Base-by-base conservation (phyloP, 2,329 filamentous ascomycete genomes). In the Ascochyta viciae-villosae region DNA sequence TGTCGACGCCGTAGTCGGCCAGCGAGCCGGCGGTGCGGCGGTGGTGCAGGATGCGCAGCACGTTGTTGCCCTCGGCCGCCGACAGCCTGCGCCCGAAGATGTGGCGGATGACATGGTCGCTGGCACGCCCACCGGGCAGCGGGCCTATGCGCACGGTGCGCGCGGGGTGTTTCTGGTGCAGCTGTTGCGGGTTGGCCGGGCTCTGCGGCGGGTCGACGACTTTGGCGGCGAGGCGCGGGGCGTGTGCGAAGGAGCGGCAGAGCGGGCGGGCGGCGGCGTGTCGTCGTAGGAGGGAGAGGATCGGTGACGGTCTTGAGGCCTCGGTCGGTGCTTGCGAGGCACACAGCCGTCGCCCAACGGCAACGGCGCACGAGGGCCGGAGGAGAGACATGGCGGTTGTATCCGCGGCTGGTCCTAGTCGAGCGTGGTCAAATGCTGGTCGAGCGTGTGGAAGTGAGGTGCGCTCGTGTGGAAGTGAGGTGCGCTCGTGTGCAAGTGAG, bases 11-110 rank as follows among this genome's bases (percentile, higher is more conserved):
- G 39, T 75, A 73, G 55, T 78, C 76, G 58, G 70, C 73, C 7
- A 78, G 65, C 7, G 73, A 74, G 27, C 76, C 76, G 8, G 70
- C 74, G 13, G 73, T 74, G 33, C 76, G 68, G 7, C 76, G 74
- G 55, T 74, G 71, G 44, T 78, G 76, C 12, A 78, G 61, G 48
- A 76, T 74, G 10, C 72, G 72, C 13, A 78, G 64, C 27, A 77
- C 64, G 44, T 68, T 61, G 56, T 76, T 77, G 56, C 73, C 76
- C 8, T 72, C 64, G 2, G 54, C 52, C 0, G 61, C 47, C 0
- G 74, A 65, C 3, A 76, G 42, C 3, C 58, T 57, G 1, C 62
- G 41, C 12, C 74, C 73, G 47, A 78, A 77, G 16, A 78, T 68
- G 8, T 57, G 54, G 1, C 59, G 57, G 35, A 76, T 66, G 1